Percentiles rank a stretch among this genome's conserved stretches.
Conservation (phyloP, 192 early-diverging fungal genomes). For the Cetraspora pellucida region DNA sequence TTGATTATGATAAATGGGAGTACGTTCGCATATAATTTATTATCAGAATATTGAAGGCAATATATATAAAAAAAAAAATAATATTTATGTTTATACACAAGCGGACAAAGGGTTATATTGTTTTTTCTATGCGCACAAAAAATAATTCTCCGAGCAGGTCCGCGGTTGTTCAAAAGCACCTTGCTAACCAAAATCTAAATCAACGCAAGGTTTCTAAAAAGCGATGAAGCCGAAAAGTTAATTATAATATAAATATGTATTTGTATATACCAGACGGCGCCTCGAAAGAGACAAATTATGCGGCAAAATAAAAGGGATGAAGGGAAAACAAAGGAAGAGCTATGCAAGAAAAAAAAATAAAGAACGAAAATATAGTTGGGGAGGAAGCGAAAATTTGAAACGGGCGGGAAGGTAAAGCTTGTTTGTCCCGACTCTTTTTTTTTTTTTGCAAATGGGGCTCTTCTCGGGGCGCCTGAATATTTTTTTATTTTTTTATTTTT, state of each 20-base stretch:
- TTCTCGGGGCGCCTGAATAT: conserved; percentile 4
- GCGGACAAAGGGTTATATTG: conserved; percentile 25
- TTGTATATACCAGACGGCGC: background rate
- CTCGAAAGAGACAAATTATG: conserved; percentile 12
- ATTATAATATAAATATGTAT: background rate
- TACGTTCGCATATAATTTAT: conserved; percentile 28
- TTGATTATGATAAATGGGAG: conserved; percentile 21
- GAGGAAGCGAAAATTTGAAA: background rate
- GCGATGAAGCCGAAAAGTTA: conserved; percentile 7
- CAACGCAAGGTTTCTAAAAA: background rate
- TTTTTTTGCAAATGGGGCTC: background rate
- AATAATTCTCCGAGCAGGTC: conserved; percentile 4
- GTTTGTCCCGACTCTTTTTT: conserved; percentile 19
- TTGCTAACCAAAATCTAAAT: background rate
- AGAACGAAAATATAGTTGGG: conserved; percentile 7
- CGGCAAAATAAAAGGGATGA: conserved; percentile 4
- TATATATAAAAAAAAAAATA: background rate
- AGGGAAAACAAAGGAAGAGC: conserved; percentile 13
- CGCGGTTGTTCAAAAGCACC: background rate
- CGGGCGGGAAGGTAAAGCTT: conserved; percentile 13
- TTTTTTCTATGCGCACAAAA: background rate
- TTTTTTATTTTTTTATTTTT: conserved; percentile 11
- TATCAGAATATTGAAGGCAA: background rate
- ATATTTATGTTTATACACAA: conserved; percentile 18
- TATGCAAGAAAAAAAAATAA: conserved; percentile 14